phyloP scores from a whole-genome alignment of 2,329 filamentous ascomycete species.

The Penicillium sp. region DNA sequence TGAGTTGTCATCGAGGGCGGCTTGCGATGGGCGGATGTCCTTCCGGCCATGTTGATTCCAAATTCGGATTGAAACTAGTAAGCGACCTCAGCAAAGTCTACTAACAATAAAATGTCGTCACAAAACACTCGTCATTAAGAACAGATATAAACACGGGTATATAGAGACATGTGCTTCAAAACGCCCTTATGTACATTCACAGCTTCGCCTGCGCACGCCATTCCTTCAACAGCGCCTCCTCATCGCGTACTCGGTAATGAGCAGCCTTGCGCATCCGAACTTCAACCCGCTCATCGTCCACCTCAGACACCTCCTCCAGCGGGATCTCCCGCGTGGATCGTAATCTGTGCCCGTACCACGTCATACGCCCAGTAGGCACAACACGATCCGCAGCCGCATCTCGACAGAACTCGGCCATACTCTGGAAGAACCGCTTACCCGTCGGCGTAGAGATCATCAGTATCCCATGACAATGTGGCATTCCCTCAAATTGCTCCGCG shows the following conservation, averaged over 20 bases:
- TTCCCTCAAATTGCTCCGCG: constrained; percentile 47
- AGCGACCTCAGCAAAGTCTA: no score
- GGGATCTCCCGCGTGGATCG: constrained; percentile 31
- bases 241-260: constrained; percentile 37
- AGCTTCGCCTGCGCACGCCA: constrained; percentile 37
- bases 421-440: constrained; percentile 55
- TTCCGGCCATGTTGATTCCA: no score
- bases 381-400: constrained; percentile 35
- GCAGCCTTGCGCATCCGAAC: constrained; percentile 29
- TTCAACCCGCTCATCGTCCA: constrained; percentile 41
- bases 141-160: not conserved
- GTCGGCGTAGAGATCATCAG: constrained; percentile 53
- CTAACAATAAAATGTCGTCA: not conserved
- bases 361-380: constrained; percentile 30
- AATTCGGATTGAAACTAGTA: no score
- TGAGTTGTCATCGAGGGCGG: not conserved
- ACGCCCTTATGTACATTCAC: constrained; percentile 15
- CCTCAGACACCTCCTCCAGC: constrained; percentile 34
- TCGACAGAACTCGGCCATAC: constrained; percentile 57
- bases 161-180: not conserved
- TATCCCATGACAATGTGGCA: constrained; percentile 57
- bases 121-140: not conserved
- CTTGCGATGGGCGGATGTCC: no score
- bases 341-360: constrained; percentile 34
- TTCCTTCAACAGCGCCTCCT: constrained; percentile 34